phyloP scores from a whole-genome alignment of 345 rosid species.

The Acer negundo region DNA sequence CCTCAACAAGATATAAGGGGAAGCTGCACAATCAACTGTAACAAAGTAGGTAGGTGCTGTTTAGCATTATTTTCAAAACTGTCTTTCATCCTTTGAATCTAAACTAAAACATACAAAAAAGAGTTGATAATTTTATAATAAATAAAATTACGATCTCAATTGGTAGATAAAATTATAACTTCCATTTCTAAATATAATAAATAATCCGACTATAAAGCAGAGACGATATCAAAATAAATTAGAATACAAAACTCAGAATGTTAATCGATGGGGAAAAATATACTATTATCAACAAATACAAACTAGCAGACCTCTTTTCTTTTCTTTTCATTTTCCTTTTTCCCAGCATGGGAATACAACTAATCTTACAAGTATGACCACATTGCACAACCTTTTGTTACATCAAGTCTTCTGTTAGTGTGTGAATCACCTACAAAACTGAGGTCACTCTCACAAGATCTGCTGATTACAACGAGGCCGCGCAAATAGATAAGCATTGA shows the following conservation, averaged over 20 bases:
- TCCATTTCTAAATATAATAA: too few relatives aligned
- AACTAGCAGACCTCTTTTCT: conserved; percentile 5
- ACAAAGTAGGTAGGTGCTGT: too few relatives aligned
- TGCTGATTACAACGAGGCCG: conserved; percentile 11
- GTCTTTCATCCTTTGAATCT: too few relatives aligned
- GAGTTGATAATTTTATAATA: too few relatives aligned
- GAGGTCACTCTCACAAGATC: conserved; percentile 29
- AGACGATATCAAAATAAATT: not conserved
- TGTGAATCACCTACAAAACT: conserved; percentile 34
- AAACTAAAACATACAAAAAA: too few relatives aligned
- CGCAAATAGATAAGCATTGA: not conserved
- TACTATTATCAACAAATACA: conserved; percentile 21
- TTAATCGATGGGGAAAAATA: not conserved
- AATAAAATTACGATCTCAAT: too few relatives aligned
- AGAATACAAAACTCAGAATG: not conserved
- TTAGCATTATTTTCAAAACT: too few relatives aligned
- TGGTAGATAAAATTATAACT: too few relatives aligned
- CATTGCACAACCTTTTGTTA: conserved; percentile 14
- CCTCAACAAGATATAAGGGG: too few relatives aligned
- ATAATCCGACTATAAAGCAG: not conserved
- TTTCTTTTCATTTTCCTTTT: not conserved
- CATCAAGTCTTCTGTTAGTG: conserved; percentile 12
- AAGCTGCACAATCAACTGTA: too few relatives aligned
- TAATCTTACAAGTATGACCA: conserved; percentile 25
- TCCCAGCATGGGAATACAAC: conserved; percentile 17